These are phyloP conservation scores for Nissolia schottii DNA, from an alignment of 306 rosid species.

Conservation along the genomic window DNA sequence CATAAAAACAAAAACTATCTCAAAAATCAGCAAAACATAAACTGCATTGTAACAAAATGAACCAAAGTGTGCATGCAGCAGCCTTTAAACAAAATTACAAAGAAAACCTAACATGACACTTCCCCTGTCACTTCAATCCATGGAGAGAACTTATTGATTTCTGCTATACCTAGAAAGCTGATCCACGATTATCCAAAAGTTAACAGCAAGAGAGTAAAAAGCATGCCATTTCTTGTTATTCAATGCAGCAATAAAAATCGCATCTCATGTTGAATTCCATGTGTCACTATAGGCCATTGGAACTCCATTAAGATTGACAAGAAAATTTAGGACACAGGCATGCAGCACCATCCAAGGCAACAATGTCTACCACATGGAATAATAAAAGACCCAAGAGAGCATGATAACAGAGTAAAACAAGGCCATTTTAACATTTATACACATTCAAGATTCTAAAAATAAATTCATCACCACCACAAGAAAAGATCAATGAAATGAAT, in stretches of 20 bases:
- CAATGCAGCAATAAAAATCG: neutral
- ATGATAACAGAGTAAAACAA: neutral
- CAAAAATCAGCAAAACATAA: slow-evolving; percentile 5
- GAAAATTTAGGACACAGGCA: neutral
- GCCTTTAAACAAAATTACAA: neutral
- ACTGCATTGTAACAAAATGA: neutral
- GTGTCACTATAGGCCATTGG: neutral
- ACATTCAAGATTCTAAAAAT: neutral
- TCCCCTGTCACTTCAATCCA: slow-evolving; percentile 4
- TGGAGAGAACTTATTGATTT: neutral
- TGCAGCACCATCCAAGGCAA: neutral
- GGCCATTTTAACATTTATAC: neutral
- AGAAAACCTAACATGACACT: neutral
- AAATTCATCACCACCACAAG: neutral
- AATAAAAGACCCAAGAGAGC: neutral
- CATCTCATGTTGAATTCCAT: slow-evolving; percentile 11
- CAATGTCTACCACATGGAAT: neutral
- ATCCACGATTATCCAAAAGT: slow-evolving; percentile 9
- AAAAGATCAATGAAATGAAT: neutral
- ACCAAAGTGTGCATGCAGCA: slow-evolving; percentile 15
- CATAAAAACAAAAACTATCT: neutral
- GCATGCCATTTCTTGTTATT: neutral
- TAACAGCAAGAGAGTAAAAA: neutral
- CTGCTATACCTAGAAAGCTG: neutral
- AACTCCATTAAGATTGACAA: neutral